These are phyloP conservation scores for Ampelocalamus luodianensis DNA, from an alignment of 176 grass and related monocot genomes.

Conservation along the genomic window DNA sequence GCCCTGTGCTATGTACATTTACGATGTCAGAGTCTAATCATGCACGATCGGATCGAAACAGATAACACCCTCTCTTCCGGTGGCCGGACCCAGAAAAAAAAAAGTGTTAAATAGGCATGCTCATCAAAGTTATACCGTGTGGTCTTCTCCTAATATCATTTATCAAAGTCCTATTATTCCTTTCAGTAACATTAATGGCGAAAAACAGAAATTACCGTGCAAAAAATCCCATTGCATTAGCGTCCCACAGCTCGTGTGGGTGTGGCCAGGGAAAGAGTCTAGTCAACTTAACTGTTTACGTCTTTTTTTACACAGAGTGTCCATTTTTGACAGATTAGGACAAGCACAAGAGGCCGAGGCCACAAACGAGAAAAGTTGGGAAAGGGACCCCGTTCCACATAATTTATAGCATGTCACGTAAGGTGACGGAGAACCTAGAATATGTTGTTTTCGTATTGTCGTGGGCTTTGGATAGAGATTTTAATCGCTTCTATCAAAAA, in stretches of 20 bases:
- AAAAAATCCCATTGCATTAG: background rate
- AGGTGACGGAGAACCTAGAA: background rate
- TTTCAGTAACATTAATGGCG: background rate
- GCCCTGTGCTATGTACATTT: no score
- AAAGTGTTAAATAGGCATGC: no score
- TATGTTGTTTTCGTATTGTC: background rate
- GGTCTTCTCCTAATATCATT: no score
- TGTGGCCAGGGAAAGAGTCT: background rate
- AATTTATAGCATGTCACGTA: background rate
- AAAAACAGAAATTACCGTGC: background rate
- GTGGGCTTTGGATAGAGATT: background rate
- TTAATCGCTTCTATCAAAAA: no score
- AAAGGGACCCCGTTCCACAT: background rate
- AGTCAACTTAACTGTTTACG: conserved; percentile 23
- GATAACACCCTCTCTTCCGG: no score
- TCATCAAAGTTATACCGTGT: no score
- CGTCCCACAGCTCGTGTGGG: background rate
- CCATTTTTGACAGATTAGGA: conserved; percentile 34
- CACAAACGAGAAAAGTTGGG: conserved; percentile 24
- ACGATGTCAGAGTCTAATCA: no score
- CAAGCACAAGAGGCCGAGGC: conserved; percentile 19
- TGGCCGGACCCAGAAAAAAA: no score
- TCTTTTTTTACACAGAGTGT: background rate
- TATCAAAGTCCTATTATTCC: background rate
- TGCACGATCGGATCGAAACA: no score